Base-by-base conservation (phyloP, 805 yeast species). In the Cyberlindnera veronae region DNA sequence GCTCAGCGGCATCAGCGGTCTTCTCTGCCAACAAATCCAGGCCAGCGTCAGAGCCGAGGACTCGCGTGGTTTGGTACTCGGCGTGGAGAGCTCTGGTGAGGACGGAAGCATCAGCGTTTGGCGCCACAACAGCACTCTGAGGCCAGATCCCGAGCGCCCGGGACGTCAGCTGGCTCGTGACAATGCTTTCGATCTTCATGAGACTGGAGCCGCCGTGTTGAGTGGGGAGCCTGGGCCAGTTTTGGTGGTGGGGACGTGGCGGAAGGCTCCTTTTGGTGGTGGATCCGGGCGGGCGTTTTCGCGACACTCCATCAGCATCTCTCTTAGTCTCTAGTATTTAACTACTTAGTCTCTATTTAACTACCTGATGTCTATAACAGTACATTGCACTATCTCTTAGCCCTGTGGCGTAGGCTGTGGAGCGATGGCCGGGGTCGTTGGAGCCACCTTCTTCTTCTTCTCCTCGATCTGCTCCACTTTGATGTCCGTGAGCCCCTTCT, bases 391-490 rank as follows among this genome's bases (percentile, higher is more conserved):
- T n/a, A n/a, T n/a, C n/a, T n/a, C n/a, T n/a, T n/a, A n/a, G n/a
- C n/a, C n/a, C n/a, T n/a, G n/a, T n/a, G n/a, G n/a, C n/a, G n/a
- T n/a, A n/a, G n/a, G n/a, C 29, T 39, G 43, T 13, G 48, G 48
- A 21, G 48, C 34, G n/a, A 33, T 32, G 12, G 30, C 27, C 12
- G 48, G 44, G 3, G 42, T 35, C 11, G 44, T 36, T 15, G 58
- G 41, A 10, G 42, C 42, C 38, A 81, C 82, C 68, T 82, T 81
- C 64, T 81, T 81, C 66, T 81, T 84, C 64, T 83, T 83, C 48
- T 86, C 95, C 51, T 84, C 93, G 15, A 84, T 74, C 53, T 80
- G 84, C 63, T 89, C 96, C n/a, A 90, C 91, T 64, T 88, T 88
- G 46, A 90, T 84, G 45, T 84, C 87, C 36, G 77, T 72, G 50